Conservation (phyloP, 148 eudicot genomes). For the Polygonum maritimum region DNA sequence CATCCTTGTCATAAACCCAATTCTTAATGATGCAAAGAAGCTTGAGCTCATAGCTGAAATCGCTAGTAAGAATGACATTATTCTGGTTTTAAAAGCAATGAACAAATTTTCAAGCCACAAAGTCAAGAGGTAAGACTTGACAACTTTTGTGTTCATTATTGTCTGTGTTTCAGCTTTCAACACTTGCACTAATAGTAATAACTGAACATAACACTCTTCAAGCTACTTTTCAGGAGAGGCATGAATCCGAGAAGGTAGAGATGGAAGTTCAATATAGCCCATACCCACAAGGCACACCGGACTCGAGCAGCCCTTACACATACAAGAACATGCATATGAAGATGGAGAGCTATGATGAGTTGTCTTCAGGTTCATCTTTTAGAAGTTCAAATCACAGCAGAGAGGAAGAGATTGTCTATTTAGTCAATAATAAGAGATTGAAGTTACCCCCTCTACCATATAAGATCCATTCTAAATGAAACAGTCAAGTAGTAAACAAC, state of each 20-base stretch:
- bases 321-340: not conserved
- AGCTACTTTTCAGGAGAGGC: not conserved
- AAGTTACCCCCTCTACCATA: constrained; percentile 2
- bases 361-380: not conserved
- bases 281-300: not conserved
- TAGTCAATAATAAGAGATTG: not conserved
- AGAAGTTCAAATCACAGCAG: not conserved
- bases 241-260: not conserved
- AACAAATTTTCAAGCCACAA: not conserved
- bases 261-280: not conserved
- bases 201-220: not conserved
- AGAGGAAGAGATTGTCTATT: constrained; percentile 3
- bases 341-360: not conserved
- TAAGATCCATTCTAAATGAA: not conserved
- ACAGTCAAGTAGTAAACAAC: not conserved
- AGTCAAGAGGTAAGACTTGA: not conserved
- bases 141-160: not conserved
- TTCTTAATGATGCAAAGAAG: constrained; percentile 12
- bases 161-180: not conserved
- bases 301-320: not conserved
- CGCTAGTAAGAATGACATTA: not conserved
- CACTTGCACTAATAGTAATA: not conserved
- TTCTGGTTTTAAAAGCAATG: not conserved
- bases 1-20: not conserved
- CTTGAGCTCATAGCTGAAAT: constrained; percentile 13